Evolutionary conservation across 2,329 filamentous ascomycete genomes (phyloP), one percentile per base, ranked within the genome.

Genomic region (Furcasterigmium furcatum): DNA sequence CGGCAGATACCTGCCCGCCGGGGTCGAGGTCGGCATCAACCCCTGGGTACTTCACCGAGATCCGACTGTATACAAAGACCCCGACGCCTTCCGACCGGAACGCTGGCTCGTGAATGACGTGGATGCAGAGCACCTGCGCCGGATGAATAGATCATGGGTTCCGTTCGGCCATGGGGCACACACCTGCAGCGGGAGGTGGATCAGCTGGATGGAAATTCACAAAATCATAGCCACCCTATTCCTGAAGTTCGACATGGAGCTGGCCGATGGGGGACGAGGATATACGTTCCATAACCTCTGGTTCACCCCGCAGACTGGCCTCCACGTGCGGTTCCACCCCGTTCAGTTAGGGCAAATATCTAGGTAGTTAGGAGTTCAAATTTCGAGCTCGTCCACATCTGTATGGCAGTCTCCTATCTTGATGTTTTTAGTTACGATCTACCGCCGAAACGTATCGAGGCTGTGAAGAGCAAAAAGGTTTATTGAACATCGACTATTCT

Each of bases 41-140:
- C 56, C 55, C 10, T 60, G 55, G 57, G 57, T 58, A 13, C 48
- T 59, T 3, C 57, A 59, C 20, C 49, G 45, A 14, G 45, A 41
- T 29, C 35, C 43, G 8, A 27, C 39, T 24, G 43, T 45, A 9
- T 45, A 38, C 24, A 38, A 42, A 13, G 49, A 51, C 18, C 44
- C 43, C 8, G 27, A 49, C 16, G 18, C 35, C 5, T 51, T 51
- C 22, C 27, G 29, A 1, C 49, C 49, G 5, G 46, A 51, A 16
- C 43, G 49, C 18, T 51, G 44, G 46, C 34, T 47, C 9, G 46
- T 43, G 22, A 19, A 38, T 8, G 25, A 39, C 5, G 39, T 43
- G 13, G 44, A 45, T 9, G 41, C 43, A 38, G 49, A 47, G 36
- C 44, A 46, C 25, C 41, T 20, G 9, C 21, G 8, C 6, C 22